phyloP scores from a whole-genome alignment of 2,329 filamentous ascomycete species.

The Pseudopyrenochaeta lycopersici region DNA sequence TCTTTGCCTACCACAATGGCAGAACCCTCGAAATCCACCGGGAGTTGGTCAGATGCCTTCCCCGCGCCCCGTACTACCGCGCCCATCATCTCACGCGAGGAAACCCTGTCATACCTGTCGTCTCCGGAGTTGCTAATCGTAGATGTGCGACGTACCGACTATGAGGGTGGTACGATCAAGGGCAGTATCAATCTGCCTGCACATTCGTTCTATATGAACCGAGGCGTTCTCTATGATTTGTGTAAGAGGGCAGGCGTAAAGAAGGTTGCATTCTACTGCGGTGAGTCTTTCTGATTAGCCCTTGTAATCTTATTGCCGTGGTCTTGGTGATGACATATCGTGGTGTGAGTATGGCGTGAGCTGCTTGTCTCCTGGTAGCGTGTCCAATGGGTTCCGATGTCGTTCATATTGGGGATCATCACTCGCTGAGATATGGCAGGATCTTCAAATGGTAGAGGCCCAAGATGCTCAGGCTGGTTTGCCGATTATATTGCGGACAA shows the following conservation, averaged over 20 bases:
- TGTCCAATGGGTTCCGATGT: not conserved
- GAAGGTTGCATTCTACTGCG: conserved; percentile 59
- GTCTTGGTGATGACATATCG: not conserved
- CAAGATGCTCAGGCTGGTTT: conserved; percentile 49
- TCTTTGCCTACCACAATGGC: conserved; percentile 21
- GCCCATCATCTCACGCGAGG: conserved; percentile 49
- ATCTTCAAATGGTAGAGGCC: conserved; percentile 44
- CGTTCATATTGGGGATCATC: not conserved
- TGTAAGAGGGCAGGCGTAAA: conserved; percentile 56
- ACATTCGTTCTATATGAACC: conserved; percentile 58
- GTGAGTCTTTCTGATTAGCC: conserved; percentile 29
- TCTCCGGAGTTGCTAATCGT: conserved; percentile 53
- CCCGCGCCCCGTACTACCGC: conserved; percentile 51
- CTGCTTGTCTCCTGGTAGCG: conserved; percentile 9
- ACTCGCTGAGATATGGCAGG: conserved; percentile 34
- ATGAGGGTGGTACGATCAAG: conserved; percentile 55
- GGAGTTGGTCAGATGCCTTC: conserved; percentile 54
- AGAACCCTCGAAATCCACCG: conserved; percentile 21
- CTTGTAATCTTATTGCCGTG: not conserved
- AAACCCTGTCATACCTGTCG: conserved; percentile 45
- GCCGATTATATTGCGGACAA: conserved; percentile 45
- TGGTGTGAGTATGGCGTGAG: conserved; percentile 33
- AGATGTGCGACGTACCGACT: conserved; percentile 58
- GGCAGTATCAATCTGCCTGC: conserved; percentile 60
- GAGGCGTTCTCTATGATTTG: conserved; percentile 54